Conservation (phyloP, 163 green algal species). For the Scenedesmus sp. region DNA sequence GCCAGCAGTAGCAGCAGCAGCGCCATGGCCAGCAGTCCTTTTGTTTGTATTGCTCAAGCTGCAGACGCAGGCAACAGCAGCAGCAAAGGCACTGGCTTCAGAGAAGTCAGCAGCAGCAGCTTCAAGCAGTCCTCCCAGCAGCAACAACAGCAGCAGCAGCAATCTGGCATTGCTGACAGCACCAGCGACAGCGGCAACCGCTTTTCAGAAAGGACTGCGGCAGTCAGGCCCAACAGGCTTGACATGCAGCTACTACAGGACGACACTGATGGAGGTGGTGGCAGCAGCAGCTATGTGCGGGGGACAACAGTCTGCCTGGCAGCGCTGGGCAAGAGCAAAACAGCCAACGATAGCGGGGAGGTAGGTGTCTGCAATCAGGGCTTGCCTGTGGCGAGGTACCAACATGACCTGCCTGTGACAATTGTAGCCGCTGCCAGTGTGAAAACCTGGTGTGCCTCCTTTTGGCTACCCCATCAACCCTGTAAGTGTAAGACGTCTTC, state of each 20-base stretch:
- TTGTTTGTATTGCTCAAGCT: background rate
- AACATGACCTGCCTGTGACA: too few relatives aligned
- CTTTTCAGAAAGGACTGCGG: background rate
- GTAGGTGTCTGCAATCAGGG: background rate
- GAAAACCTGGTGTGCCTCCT: too few relatives aligned
- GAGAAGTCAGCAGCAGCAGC: background rate
- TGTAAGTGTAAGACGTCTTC: too few relatives aligned
- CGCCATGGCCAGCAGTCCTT: background rate
- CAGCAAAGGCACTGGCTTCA: background rate
- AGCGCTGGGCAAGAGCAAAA: conserved; percentile 10
- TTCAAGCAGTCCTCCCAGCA: background rate
- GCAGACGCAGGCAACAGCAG: background rate
- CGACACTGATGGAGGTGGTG: background rate
- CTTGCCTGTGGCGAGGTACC: too few relatives aligned
- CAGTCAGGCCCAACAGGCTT: background rate
- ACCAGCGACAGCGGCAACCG: background rate
- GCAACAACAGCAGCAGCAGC: conserved; percentile 1
- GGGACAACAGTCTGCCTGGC: conserved; percentile 43
- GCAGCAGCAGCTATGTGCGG: background rate
- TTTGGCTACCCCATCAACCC: too few relatives aligned
- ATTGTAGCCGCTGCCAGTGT: too few relatives aligned
- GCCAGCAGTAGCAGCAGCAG: background rate
- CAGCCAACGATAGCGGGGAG: background rate
- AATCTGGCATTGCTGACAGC: background rate
- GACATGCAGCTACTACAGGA: conserved; percentile 17